Evolutionary conservation across 208 protist species (phyloP), one percentile per base, ranked within the genome.

Genomic region (Phytomonas sp.): DNA sequence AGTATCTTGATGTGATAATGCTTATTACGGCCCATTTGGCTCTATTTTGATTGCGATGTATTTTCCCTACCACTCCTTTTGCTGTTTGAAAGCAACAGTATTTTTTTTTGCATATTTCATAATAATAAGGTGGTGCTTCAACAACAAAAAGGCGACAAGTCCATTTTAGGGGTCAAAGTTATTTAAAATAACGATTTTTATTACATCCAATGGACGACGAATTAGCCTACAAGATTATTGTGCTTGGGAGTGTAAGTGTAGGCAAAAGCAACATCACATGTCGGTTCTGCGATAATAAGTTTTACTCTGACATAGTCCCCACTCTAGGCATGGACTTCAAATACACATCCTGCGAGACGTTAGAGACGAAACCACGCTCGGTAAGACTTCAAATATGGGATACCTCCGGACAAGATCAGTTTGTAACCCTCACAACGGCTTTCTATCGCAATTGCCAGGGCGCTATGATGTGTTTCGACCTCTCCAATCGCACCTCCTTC

Each of bases 391-490:
- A 96, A 71, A 76, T 97, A 15, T 97, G 92, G 91, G 92, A 97
- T 70, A 97, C 90, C 28, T 91, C 88, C 20, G 92, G 92, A 2
- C 92, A 97, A 40, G 92, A 97, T 68, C 83, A 84, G 60, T 97
- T 95, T 67, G 83, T 93, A 30, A 88, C 94, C 11, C 85, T 97
- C 63, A 95, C 92, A 13, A 94, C 90, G 7, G 93, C 89, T 60
- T 97, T 96, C 72, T 97, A 97, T 70, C 85, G 94, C 53, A 95
- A 94, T 74, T 94, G 91, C 75, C 85, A 93, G 60, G 94, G 88
- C 13, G 89, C 88, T 3, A 43, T 99, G 11, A 80, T 99, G 7
- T 98, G 98, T 73, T 99, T 99, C 73, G 98, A 99, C 73, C 88
- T 99, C 34, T 99, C 98, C 26, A 98, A 96, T 65, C 72, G 83